Conservation (phyloP, 139 green algal genomes). For the Coelastrella sp. region DNA sequence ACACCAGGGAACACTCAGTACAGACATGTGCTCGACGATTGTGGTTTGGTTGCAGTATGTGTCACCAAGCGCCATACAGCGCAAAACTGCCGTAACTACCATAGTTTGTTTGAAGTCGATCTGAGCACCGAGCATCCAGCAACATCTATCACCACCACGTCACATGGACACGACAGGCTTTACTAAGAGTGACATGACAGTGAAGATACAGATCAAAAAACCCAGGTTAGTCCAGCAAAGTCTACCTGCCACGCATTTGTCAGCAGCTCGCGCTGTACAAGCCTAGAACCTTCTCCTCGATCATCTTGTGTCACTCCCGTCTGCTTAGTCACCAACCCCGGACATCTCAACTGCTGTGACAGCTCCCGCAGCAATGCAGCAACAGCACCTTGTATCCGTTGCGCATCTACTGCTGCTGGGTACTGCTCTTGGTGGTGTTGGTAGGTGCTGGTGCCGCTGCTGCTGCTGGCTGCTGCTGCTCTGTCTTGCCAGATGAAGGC, state of each 20-base stretch:
- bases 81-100: too few species aligned
- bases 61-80: too few species aligned
- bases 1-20: too few species aligned
- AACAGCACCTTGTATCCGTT: neutral
- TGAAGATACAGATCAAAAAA: neutral
- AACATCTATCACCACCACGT: neutral
- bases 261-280: constrained; percentile 22
- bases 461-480: constrained; percentile 7
- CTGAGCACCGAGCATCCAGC: too few species aligned
- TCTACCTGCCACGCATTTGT: constrained; percentile 11
- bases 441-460: too few species aligned
- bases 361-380: constrained; percentile 1
- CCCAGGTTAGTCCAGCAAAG: neutral
- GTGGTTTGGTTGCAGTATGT: neutral
- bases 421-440: constrained; percentile 3
- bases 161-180: too few species aligned
- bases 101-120: too few species aligned
- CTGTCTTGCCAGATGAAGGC: constrained; percentile 37
- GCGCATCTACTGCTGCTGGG: constrained; percentile 8
- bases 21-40: too few species aligned
- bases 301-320: neutral
- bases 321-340: constrained; percentile 26
- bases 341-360: neutral
- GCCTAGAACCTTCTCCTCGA: neutral
- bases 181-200: neutral